Base-by-base conservation (phyloP, 371 early-diverging fungal species). In the Mucor racemosus region DNA sequence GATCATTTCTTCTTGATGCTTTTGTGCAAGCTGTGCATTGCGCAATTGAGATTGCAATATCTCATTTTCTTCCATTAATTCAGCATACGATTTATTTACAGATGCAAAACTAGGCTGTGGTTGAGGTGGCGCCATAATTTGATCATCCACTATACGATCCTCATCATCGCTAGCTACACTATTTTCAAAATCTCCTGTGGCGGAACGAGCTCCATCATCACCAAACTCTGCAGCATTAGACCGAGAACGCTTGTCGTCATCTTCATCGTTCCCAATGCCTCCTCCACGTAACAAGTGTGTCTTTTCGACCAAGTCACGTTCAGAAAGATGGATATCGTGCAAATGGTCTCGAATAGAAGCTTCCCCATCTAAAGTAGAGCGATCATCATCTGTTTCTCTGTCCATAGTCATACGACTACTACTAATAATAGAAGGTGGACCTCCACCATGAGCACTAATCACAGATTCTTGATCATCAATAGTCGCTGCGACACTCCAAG, bases 401-500 rank as follows among this genome's bases (percentile, higher is more conserved):
- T 71, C 60, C n/a, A 67, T 56, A 17, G 74, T 68, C 64, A 62
- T 42, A 38, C 62, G 58, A 58, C 64, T 68, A 17, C 59, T 66
- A 10, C 64, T 75, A 21, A 73, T 68, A 44, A 71, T 64, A 53
- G 74, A 72, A 11, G 76, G 71, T 36, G 69, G 66, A 1, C 78
- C 78, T 50, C 50, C 50, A 4, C 81, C 81, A 48, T 76, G 76
- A 1, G 78, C 73, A 61, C 84, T 84, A 58, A 83, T 72, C 21
- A 84, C 80, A 1, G 79, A 79, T 56, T 84, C 81, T 65, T 80
- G 79, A 58, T 84, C 84, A 65, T 84, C 84, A 70, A 84, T 74
- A 9, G 84, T 84, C 1, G 84, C 84, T 14, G 84, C 84, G 4
- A 84, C 84, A 73, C 81, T 80, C 84, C 84, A 84, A 6, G 78